Evolutionary conservation across 805 yeast species (phyloP), one percentile per base, ranked within the genome.

Genomic region (Torulaspora indica): DNA sequence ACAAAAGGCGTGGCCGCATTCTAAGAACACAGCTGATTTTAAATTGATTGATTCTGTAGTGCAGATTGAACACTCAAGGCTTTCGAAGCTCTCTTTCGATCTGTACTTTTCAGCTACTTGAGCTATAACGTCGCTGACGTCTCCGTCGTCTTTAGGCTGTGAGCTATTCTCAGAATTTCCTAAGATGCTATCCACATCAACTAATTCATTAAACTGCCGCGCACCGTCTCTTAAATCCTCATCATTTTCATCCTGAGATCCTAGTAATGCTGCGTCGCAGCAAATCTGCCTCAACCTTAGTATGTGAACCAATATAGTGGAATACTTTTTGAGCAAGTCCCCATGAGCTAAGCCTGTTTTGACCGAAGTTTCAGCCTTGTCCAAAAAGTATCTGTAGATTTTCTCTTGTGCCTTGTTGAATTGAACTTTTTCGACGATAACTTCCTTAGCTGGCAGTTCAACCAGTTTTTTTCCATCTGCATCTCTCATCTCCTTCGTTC

Each of bases 401-500:
- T 68, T 71, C 36, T 72, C 70, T 58, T 91, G 97, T 31, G 74
- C 71, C 29, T 78, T 79, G 40, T 79, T 79, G 54, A 91, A 80
- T 42, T 73, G 71, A 10, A 91, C 71, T 43, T 75, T 77, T 55
- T 86, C 86, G 32, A 89, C 77, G 0, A 74, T 66, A 5, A 91
- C 79, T 45, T 81, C 82, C 56, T 87, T 89, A 0, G 77, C 72
- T 0, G 98, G 98, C 22, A 91, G 66, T 30, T 72, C 77, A 0
- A 91, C 93, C 37, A 91, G 64, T 1, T 84, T 80, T 18, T 74
- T 71, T 0, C 97, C 97, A 55, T 85, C 74, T 5, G 64, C 67
- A 52, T 77, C 87, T 54, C 77, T 83, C 87, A 89, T 91, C 48
- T 74, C 77, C 56, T 91, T 91, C 0, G 97, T 90, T 56, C 98